phyloP scores from a whole-genome alignment of 306 rosid species.

The Arachis hypogaea region DNA sequence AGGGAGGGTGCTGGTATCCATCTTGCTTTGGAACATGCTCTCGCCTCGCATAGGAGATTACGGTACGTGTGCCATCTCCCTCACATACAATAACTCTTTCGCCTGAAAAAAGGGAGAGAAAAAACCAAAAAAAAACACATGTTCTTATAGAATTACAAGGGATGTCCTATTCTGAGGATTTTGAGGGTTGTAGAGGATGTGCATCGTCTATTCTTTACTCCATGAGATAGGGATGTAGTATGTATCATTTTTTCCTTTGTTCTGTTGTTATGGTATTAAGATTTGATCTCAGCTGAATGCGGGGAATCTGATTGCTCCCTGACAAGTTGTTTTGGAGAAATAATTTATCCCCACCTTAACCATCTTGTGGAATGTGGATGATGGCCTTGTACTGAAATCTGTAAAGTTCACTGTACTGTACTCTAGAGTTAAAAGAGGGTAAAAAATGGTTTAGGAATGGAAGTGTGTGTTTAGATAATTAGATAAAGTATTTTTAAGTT shows the following conservation, averaged over 20 bases:
- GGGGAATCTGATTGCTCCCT: neutral
- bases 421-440: neutral
- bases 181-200: conserved; percentile 59
- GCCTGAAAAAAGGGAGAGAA: neutral
- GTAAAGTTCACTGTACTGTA: neutral
- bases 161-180: conserved; percentile 50
- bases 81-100: conserved; percentile 48
- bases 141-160: conserved; percentile 25
- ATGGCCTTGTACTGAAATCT: neutral
- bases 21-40: conserved; percentile 83
- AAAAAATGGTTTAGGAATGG: neutral
- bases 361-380: neutral
- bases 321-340: neutral
- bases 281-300: neutral
- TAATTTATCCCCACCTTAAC: conserved; percentile 7
- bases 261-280: too few species aligned
- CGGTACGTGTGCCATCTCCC: conserved; percentile 92
- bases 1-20: conserved; percentile 72
- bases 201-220: neutral
- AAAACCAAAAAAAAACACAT: conserved; percentile 23
- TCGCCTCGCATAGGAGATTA: conserved; percentile 76
- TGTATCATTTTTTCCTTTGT: neutral
- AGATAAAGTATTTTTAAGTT: neutral
- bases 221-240: neutral
- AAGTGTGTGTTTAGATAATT: too few species aligned